Percentiles rank a stretch among this genome's conserved stretches.
phyloP scores from a whole-genome alignment of 345 rosid species.

The Camelina neglecta region DNA sequence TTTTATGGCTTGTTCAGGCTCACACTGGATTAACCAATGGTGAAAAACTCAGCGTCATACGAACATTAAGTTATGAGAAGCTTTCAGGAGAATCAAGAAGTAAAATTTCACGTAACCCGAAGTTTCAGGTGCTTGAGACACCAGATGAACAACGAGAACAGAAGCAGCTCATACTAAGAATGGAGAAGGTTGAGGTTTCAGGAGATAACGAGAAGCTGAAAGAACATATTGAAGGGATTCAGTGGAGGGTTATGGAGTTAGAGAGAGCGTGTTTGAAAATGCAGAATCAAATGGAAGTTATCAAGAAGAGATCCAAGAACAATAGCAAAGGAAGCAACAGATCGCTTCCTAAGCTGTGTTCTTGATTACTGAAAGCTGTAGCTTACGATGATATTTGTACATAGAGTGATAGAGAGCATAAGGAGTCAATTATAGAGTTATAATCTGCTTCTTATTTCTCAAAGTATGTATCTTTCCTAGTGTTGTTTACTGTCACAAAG shows the following conservation, averaged over 20 bases:
- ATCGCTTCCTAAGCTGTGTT: slow-evolving; percentile 86
- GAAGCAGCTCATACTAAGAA: slow-evolving; percentile 39
- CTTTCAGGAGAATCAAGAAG: slow-evolving; percentile 63
- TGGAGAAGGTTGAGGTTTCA: slow-evolving; percentile 55
- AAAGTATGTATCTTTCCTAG: neutral
- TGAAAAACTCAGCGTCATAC: slow-evolving; percentile 65
- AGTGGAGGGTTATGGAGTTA: slow-evolving; percentile 79
- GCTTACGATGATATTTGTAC: slow-evolving; percentile 33
- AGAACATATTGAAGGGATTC: slow-evolving; percentile 80
- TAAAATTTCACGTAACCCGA: slow-evolving; percentile 63
- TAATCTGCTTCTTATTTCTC: slow-evolving; percentile 19
- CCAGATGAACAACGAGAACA: slow-evolving; percentile 48
- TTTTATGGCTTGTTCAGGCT: slow-evolving; percentile 49
- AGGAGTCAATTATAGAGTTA: slow-evolving; percentile 25
- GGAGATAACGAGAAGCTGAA: slow-evolving; percentile 57
- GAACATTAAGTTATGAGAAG: slow-evolving; percentile 67
- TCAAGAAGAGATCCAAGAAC: slow-evolving; percentile 60
- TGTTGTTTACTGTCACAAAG: slow-evolving; percentile 3
- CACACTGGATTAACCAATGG: slow-evolving; percentile 72
- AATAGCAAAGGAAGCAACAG: slow-evolving; percentile 53
- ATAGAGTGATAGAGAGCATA: slow-evolving; percentile 37
- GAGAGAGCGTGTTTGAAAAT: slow-evolving; percentile 83
- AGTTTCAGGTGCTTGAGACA: slow-evolving; percentile 63
- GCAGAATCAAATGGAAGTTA: slow-evolving; percentile 79
- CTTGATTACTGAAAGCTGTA: slow-evolving; percentile 47